Conservation (phyloP, 2,329 filamentous ascomycete genomes). For the Whalleya microplaca region DNA sequence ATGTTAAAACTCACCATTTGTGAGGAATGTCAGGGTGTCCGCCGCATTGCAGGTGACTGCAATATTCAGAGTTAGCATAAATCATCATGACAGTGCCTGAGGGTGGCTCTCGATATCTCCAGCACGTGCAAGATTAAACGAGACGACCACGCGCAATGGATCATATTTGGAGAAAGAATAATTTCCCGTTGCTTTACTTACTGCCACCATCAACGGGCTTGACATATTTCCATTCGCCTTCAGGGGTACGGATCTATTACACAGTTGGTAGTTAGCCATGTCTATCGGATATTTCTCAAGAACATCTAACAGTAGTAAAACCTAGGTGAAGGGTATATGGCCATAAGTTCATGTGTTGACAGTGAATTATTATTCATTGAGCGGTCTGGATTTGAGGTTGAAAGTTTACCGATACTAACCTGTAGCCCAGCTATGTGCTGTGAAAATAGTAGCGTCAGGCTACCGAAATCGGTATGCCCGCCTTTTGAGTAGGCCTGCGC, state of each 20-base stretch:
- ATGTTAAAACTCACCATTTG: conserved; percentile 29
- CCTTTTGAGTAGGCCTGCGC: conserved; percentile 45
- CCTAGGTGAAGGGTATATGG: not conserved
- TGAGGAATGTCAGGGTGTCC: conserved; percentile 50
- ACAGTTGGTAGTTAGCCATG: not conserved
- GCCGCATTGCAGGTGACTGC: conserved; percentile 51
- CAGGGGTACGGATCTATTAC: conserved; percentile 43
- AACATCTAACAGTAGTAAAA: too few species aligned
- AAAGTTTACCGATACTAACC: not conserved
- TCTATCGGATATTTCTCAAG: not conserved
- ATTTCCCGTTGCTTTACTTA: conserved; percentile 4
- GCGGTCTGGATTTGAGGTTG: not conserved
- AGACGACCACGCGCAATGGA: too few species aligned
- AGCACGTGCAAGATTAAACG: too few species aligned
- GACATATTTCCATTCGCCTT: conserved; percentile 41
- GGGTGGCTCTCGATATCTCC: too few species aligned
- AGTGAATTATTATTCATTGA: not conserved
- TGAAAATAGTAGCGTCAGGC: conserved; percentile 57
- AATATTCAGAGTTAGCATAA: conserved; percentile 1
- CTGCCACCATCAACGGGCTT: conserved; percentile 33
- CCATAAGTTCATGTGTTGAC: not conserved
- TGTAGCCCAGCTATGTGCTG: conserved; percentile 60
- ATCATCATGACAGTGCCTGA: not conserved
- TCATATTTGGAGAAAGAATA: not conserved
- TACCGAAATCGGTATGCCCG: conserved; percentile 41